Evolutionary conservation across 129 eudicot species (phyloP).

Genomic region (Helichrysum umbraculigerum): DNA sequence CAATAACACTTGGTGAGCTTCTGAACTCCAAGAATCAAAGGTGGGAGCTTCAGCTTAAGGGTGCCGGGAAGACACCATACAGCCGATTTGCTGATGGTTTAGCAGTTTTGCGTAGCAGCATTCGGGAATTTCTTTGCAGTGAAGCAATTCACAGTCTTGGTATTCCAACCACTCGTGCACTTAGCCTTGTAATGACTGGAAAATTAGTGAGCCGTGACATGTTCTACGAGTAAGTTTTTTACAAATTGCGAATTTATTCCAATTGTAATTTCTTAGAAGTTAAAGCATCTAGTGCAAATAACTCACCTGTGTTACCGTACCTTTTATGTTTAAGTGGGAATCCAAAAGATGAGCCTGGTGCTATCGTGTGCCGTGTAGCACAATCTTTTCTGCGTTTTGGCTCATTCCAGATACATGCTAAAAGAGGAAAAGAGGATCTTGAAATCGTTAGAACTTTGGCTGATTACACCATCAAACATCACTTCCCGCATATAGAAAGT

Average conservation of each 20-base stretch:
- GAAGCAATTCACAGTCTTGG: constrained; percentile 89
- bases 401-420: constrained; percentile 86
- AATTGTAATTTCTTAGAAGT: constrained; percentile 5
- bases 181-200: constrained; percentile 81
- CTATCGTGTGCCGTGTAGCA: constrained; percentile 88
- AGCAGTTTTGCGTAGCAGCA: constrained; percentile 89
- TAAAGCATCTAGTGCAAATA: constrained; percentile 13
- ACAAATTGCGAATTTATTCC: not conserved
- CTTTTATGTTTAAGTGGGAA: constrained; percentile 67
- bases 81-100: constrained; percentile 95
- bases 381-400: constrained; percentile 94
- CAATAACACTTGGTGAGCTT: constrained; percentile 82
- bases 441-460: constrained; percentile 72
- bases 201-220: constrained; percentile 79
- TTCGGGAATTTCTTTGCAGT: constrained; percentile 90
- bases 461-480: constrained; percentile 81
- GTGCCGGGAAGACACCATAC: constrained; percentile 93
- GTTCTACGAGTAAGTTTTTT: constrained; percentile 87
- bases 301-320: not conserved
- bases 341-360: constrained; percentile 98
- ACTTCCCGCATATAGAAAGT: constrained; percentile 85
- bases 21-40: constrained; percentile 69
- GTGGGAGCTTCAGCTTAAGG: constrained; percentile 93
- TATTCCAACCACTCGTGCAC: constrained; percentile 92
- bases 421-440: constrained; percentile 79